Evolutionary conservation across 208 protist species (phyloP).

Genomic region (Sergeia podlipaevii): DNA sequence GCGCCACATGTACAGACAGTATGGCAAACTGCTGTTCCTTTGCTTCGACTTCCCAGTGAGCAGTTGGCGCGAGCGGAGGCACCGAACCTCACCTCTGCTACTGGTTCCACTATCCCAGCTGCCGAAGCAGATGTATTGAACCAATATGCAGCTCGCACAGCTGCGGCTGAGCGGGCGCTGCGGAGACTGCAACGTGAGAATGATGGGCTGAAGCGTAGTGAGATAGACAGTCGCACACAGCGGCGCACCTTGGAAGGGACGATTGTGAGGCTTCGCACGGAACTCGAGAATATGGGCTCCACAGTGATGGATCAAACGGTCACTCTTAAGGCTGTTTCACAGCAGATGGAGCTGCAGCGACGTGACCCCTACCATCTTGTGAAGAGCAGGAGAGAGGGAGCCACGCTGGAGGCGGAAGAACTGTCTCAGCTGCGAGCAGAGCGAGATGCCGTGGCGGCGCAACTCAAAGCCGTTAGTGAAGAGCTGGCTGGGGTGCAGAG

Average conservation of each 20-base stretch:
- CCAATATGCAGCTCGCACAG: slow-evolving; percentile 13
- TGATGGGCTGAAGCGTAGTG: slow-evolving; percentile 32
- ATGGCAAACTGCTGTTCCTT: too few species aligned
- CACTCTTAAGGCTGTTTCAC: slow-evolving; percentile 34
- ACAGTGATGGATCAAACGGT: slow-evolving; percentile 55
- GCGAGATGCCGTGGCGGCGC: background rate
- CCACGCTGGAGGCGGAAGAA: slow-evolving; percentile 16
- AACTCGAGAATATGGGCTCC: slow-evolving; percentile 46
- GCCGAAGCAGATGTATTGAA: background rate
- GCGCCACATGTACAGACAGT: too few species aligned
- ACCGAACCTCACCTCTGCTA: background rate
- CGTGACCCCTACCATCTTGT: slow-evolving; percentile 55
- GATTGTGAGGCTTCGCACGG: slow-evolving; percentile 43
- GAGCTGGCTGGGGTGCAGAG: background rate
- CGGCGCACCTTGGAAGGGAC: slow-evolving; percentile 21
- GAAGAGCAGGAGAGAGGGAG: too few species aligned
- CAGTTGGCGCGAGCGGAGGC: too few species aligned
- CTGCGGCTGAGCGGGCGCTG: slow-evolving; percentile 44
- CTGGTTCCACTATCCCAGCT: background rate
- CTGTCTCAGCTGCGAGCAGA: background rate
- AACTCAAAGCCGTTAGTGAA: background rate
- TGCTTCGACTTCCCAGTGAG: too few species aligned
- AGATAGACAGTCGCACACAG: slow-evolving; percentile 25
- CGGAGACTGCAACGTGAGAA: slow-evolving; percentile 40
- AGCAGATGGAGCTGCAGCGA: slow-evolving; percentile 44